A percentile compares a stretch with the other conserved stretches of the same genome.
These are phyloP conservation scores for Cytidiella melzeri DNA, from an alignment of 768 basidiomycete species.

Conservation along the genomic window DNA sequence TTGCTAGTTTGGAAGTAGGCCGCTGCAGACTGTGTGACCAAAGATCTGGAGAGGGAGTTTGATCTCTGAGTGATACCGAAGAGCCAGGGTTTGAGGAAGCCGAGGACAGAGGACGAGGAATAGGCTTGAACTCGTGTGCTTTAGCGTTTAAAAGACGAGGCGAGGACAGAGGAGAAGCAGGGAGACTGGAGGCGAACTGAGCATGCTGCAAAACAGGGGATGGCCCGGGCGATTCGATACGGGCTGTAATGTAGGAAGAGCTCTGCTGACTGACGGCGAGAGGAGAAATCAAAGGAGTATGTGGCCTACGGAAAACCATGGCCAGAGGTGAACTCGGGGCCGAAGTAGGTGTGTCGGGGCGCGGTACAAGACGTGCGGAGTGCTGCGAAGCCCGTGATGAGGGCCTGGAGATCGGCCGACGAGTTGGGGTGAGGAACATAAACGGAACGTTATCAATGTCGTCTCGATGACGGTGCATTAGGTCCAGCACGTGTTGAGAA, in stretches of 20 bases:
- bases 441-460: conserved; percentile 79
- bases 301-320: conserved; percentile 68
- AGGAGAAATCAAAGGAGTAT: conserved; percentile 74
- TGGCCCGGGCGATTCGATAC: conserved; percentile 50
- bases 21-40: conserved; percentile 74
- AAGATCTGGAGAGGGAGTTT: conserved; percentile 85
- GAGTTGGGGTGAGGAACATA: conserved; percentile 73
- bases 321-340: conserved; percentile 74
- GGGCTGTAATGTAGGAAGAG: conserved; percentile 50
- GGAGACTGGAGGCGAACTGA: conserved; percentile 75
- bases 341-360: conserved; percentile 73
- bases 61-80: conserved; percentile 46
- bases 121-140: conserved; percentile 84
- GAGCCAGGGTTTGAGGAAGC: conserved; percentile 57
- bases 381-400: conserved; percentile 75
- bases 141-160: conserved; percentile 86
- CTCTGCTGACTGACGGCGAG: conserved; percentile 48
- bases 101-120: conserved; percentile 73
- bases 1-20: conserved; percentile 80
- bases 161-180: conserved; percentile 79
- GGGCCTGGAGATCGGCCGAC: conserved; percentile 73
- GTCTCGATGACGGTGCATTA: conserved; percentile 95
- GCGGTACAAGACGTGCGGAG: conserved; percentile 53
- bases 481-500: conserved; percentile 84
- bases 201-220: conserved; percentile 65